These are phyloP conservation scores for Boletus sp. DNA, from an alignment of 768 basidiomycete species.

Conservation along the genomic window DNA sequence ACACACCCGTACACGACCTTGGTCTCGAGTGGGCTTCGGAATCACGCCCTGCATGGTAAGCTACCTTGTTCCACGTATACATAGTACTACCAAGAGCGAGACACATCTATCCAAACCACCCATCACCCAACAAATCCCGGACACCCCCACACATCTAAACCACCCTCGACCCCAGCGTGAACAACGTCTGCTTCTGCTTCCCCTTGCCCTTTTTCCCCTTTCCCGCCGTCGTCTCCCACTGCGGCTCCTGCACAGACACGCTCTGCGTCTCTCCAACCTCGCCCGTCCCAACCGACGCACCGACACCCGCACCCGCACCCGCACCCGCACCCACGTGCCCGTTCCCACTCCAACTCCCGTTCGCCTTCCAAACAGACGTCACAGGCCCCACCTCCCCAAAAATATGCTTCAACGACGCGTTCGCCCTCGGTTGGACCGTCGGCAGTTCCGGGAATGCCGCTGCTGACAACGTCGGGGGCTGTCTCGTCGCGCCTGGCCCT, in stretches of 20 bases:
- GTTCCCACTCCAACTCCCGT: background rate
- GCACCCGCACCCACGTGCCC: background rate
- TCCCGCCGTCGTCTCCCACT: slow-evolving; percentile 13
- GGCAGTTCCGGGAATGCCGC: slow-evolving; percentile 74
- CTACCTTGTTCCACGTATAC: too few species aligned
- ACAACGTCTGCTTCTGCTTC: slow-evolving; percentile 83
- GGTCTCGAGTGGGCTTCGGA: too few species aligned
- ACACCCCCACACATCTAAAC: too few species aligned
- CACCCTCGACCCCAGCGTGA: slow-evolving; percentile 49
- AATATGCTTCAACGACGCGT: slow-evolving; percentile 66
- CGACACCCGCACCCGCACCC: background rate
- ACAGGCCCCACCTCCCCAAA: slow-evolving; percentile 31
- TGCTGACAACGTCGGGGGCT: slow-evolving; percentile 47
- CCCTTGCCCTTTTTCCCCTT: slow-evolving; percentile 78
- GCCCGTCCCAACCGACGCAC: background rate
- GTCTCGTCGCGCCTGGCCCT: background rate
- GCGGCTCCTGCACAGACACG: background rate
- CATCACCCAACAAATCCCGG: too few species aligned
- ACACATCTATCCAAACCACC: too few species aligned
- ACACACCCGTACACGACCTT: too few species aligned
- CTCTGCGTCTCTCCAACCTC: background rate
- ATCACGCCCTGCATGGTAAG: too few species aligned
- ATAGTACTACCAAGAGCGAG: too few species aligned
- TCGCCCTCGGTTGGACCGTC: slow-evolving; percentile 40
- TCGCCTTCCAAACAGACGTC: slow-evolving; percentile 32